A percentile compares a stretch with the other conserved stretches of the same genome.
Conservation (phyloP, 2,329 filamentous ascomycete species). For the Fusarium azukiicola region DNA sequence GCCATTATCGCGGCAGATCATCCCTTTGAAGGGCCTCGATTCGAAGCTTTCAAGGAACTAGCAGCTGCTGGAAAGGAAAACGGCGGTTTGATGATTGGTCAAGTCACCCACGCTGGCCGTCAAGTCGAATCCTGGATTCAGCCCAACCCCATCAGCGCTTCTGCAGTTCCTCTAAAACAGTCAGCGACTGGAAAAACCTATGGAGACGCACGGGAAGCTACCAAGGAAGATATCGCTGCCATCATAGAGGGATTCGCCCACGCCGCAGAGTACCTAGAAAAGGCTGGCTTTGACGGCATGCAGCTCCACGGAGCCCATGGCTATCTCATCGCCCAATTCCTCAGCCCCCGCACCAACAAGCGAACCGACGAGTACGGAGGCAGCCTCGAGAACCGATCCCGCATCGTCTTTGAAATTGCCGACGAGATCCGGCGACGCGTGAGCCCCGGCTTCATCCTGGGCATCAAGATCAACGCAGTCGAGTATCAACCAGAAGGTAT, state of each 20-base stretch:
- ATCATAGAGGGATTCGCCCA: slow-evolving; percentile 57
- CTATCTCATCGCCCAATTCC: slow-evolving; percentile 73
- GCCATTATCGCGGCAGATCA: slow-evolving; percentile 27
- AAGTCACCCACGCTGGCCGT: slow-evolving; percentile 42
- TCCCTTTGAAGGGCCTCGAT: slow-evolving; percentile 36
- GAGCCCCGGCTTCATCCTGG: slow-evolving; percentile 64
- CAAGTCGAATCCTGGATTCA: slow-evolving; percentile 45
- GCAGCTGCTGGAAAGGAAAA: slow-evolving; percentile 33
- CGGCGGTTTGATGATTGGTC: slow-evolving; percentile 36
- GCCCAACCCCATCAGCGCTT: slow-evolving; percentile 67
- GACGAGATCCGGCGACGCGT: slow-evolving; percentile 70
- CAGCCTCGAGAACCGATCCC: slow-evolving; percentile 66
- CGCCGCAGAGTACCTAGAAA: slow-evolving; percentile 65
- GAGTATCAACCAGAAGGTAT: slow-evolving; percentile 76
- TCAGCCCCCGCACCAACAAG: slow-evolving; percentile 67
- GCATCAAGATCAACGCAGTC: slow-evolving; percentile 77
- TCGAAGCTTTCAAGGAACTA: slow-evolving; percentile 41
- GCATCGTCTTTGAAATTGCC: slow-evolving; percentile 67
- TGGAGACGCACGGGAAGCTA: slow-evolving; percentile 57
- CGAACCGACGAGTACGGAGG: slow-evolving; percentile 74
- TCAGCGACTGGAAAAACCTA: slow-evolving; percentile 69
- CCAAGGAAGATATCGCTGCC: slow-evolving; percentile 39
- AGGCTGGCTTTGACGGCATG: slow-evolving; percentile 46
- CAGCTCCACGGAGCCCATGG: slow-evolving; percentile 52
- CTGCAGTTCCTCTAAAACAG: slow-evolving; percentile 77